Evolutionary conservation across 768 basidiomycete genomes (phyloP).

Genomic region (Termitomyces heimii): DNA sequence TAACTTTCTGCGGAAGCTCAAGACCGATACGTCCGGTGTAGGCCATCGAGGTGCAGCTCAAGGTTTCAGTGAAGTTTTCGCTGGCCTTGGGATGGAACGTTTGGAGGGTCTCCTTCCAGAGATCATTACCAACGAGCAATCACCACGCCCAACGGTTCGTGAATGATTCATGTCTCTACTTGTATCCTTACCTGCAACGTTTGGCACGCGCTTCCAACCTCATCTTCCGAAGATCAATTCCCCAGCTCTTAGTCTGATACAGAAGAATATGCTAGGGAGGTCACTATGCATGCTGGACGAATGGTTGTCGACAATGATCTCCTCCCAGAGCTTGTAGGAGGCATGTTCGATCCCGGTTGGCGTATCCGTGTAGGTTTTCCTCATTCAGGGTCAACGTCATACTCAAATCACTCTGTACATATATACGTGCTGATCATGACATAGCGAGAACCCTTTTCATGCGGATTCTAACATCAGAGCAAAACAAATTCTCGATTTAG

Average conservation of each 20-base stretch:
- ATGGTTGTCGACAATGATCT: constrained; percentile 97
- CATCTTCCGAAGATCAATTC: constrained; percentile 92
- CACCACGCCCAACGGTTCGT: constrained; percentile 83
- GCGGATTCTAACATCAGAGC: neutral
- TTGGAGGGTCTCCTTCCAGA: constrained; percentile 92
- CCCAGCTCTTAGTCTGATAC: constrained; percentile 86
- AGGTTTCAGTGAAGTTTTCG: constrained; percentile 91
- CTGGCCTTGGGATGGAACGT: constrained; percentile 96
- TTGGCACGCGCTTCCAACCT: constrained; percentile 93
- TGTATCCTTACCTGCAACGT: constrained; percentile 92
- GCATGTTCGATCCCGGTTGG: constrained; percentile 95
- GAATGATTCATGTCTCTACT: constrained; percentile 99
- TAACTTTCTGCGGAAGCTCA: constrained; percentile 80
- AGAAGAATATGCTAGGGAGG: constrained; percentile 94
- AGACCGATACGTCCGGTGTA: constrained; percentile 90
- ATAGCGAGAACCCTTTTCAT: neutral
- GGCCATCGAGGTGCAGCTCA: constrained; percentile 98
- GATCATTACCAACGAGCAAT: constrained; percentile 87
- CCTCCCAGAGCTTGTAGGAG: constrained; percentile 87
- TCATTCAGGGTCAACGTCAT: neutral
- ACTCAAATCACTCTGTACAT: constrained; percentile 7
- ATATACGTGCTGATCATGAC: neutral
- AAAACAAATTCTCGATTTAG: neutral
- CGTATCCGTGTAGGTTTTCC: constrained; percentile 71
- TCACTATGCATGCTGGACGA: constrained; percentile 96